A percentile compares a stretch with the other conserved stretches of the same genome.
Evolutionary conservation across 306 rosid species (phyloP).

Genomic region (Acacia crassicarpa): DNA sequence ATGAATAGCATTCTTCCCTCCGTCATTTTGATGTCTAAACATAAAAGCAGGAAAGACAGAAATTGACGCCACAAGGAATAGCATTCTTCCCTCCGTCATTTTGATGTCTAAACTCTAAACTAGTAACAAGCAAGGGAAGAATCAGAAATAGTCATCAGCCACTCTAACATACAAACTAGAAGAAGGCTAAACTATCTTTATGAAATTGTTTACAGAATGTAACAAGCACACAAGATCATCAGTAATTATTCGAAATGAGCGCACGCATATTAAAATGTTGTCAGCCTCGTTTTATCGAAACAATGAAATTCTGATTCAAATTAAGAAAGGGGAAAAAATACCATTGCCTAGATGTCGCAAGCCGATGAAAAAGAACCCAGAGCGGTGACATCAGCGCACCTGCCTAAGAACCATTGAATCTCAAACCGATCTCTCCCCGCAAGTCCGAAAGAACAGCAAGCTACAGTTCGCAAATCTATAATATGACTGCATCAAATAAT

Average conservation of each 20-base stretch:
- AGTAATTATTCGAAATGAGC: background rate
- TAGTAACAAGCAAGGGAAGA: background rate
- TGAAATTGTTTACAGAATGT: slow-evolving; percentile 12
- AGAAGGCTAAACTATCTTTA: slow-evolving; percentile 23
- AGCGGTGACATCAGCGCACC: slow-evolving; percentile 73
- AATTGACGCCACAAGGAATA: background rate
- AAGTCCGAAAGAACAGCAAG: no score
- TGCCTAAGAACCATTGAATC: slow-evolving; percentile 58
- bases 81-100: slow-evolving; percentile 7
- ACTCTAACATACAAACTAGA: background rate
- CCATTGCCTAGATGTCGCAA: slow-evolving; percentile 79
- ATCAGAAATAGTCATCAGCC: background rate
- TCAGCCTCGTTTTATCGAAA: slow-evolving; percentile 7
- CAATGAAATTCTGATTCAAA: background rate
- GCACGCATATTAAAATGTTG: background rate
- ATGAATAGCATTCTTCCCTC: no score
- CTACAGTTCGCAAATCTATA: no score
- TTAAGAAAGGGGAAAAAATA: slow-evolving; percentile 8
- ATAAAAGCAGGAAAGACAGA: slow-evolving; percentile 10
- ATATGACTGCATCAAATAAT: no score
- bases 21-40: no score
- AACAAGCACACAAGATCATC: background rate
- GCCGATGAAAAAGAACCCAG: slow-evolving; percentile 67
- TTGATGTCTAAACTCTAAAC: background rate
- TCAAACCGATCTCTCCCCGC: no score